These are phyloP conservation scores for Dendrocalamus sinicus DNA, from an alignment of 176 grass and related monocot species.

Conservation along the genomic window DNA sequence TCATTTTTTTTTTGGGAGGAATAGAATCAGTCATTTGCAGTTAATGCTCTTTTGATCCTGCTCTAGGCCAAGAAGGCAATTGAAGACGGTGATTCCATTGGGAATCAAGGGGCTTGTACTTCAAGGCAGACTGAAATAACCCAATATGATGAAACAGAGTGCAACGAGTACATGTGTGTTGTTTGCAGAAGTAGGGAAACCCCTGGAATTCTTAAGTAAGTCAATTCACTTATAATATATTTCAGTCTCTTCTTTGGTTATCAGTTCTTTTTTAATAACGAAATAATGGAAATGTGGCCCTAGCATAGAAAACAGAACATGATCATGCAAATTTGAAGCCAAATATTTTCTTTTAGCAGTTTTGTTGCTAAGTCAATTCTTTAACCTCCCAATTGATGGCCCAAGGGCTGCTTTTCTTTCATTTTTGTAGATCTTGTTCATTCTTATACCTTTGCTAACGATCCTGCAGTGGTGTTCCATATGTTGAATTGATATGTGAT, in stretches of 20 bases:
- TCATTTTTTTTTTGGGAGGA: slow-evolving; percentile 3
- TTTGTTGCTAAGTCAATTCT: slow-evolving; percentile 23
- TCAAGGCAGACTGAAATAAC: slow-evolving; percentile 28
- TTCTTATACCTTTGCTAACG: not conserved
- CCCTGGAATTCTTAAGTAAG: slow-evolving; percentile 67
- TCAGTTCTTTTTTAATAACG: slow-evolving; percentile 3
- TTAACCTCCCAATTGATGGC: not conserved
- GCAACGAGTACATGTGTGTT: slow-evolving; percentile 46
- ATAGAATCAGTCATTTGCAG: slow-evolving; percentile 34
- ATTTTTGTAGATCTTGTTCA: not conserved
- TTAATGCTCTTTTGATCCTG: slow-evolving; percentile 37
- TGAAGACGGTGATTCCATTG: slow-evolving; percentile 28
- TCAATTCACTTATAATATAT: slow-evolving; percentile 33
- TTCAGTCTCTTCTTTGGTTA: not conserved
- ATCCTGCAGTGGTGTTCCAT: slow-evolving; percentile 3
- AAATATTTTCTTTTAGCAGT: not conserved
- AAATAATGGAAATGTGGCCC: slow-evolving; percentile 9
- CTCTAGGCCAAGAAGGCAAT: slow-evolving; percentile 43
- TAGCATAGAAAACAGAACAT: slow-evolving; percentile 15
- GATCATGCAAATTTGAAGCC: slow-evolving; percentile 6
- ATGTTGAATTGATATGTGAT: slow-evolving; percentile 5
- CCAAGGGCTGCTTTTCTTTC: not conserved
- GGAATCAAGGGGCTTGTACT: slow-evolving; percentile 45
- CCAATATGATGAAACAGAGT: slow-evolving; percentile 43
- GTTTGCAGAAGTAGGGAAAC: slow-evolving; percentile 49